Percentiles rank a stretch among this genome's conserved stretches.
Evolutionary conservation across 441 rosid species (phyloP).

Genomic region (Corymbia citriodora): DNA sequence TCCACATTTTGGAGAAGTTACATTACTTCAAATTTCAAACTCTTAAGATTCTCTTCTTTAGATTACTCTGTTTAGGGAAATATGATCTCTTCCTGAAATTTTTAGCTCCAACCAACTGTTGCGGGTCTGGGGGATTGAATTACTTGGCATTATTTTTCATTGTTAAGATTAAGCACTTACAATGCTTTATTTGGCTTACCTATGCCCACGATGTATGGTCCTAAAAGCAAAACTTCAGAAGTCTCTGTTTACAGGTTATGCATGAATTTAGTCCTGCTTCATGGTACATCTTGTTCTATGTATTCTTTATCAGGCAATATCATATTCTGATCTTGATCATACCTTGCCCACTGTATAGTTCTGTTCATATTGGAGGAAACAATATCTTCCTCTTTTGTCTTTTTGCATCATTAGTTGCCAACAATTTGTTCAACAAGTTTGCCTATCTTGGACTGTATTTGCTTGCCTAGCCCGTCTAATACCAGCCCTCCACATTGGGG

Average conservation of each 20-base stretch:
- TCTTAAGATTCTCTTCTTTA: neutral
- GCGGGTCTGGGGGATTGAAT: neutral
- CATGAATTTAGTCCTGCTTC: neutral
- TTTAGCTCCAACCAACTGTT: neutral
- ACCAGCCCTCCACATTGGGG: neutral
- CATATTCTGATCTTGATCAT: neutral
- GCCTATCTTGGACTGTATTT: neutral
- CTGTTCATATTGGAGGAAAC: neutral
- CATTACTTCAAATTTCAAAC: neutral
- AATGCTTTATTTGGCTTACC: neutral
- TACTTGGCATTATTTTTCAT: neutral
- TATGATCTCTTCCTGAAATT: neutral
- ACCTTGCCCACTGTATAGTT: neutral
- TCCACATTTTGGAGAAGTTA: neutral
- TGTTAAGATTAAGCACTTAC: neutral
- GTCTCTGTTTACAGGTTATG: neutral
- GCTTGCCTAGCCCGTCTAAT: neutral
- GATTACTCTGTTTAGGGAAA: neutral
- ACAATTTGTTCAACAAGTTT: neutral
- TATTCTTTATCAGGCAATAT: neutral
- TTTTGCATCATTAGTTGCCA: neutral
- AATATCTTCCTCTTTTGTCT: neutral
- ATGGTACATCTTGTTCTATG: neutral
- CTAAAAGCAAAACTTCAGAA: neutral
- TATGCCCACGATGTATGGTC: neutral